phyloP scores from a whole-genome alignment of 1,139 yeast species.

The Candida anutae region DNA sequence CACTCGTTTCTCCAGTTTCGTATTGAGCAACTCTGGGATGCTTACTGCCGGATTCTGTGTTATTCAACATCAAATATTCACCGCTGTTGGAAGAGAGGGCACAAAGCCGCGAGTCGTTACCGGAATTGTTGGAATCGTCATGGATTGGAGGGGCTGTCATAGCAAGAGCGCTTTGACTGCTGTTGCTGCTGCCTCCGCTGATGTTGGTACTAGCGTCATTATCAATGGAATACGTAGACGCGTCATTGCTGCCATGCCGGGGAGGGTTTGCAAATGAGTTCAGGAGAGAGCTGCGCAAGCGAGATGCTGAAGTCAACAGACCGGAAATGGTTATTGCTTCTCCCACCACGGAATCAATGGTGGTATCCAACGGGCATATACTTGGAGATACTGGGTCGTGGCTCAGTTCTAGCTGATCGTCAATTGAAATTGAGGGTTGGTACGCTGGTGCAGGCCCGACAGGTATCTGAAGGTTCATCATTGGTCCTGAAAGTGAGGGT shows the following conservation, averaged over 20 bases:
- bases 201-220: not conserved
- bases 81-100: too few species aligned
- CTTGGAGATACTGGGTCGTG: too few species aligned
- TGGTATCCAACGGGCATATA: too few species aligned
- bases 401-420: too few species aligned
- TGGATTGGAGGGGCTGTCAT: too few species aligned
- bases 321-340: constrained; percentile 1
- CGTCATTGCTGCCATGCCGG: not conserved
- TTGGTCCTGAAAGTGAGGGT: constrained; percentile 18
- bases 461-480: constrained; percentile 13
- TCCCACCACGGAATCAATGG: constrained; percentile 10
- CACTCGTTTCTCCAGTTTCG: too few species aligned
- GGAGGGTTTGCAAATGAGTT: constrained; percentile 15
- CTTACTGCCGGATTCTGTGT: too few species aligned
- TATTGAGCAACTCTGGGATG: too few species aligned
- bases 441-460: constrained; percentile 33
- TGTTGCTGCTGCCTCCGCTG: not conserved
- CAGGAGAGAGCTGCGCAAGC: constrained; percentile 16
- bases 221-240: not conserved
- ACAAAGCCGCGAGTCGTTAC: too few species aligned
- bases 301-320: constrained; percentile 6
- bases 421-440: constrained; percentile 9
- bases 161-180: too few species aligned
- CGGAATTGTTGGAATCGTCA: too few species aligned
- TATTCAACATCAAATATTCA: too few species aligned